Evolutionary conservation across 768 basidiomycete genomes (phyloP), one percentile per base, ranked within the genome.

Genomic region (Rhodosporidiobolus odoratus): DNA sequence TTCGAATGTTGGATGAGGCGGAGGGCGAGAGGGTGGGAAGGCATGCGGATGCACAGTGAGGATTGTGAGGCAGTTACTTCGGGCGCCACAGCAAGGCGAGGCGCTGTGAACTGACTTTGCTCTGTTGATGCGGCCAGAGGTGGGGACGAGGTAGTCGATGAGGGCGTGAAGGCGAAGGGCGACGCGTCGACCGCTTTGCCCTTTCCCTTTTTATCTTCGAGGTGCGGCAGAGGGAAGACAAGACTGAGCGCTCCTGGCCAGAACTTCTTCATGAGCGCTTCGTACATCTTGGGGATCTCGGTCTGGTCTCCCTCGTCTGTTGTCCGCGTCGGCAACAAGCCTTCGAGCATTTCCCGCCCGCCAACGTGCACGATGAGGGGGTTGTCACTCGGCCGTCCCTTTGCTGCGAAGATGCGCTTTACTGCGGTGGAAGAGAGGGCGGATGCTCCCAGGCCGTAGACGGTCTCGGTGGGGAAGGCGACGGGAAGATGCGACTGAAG

Each of bases 301-400:
- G 38, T 34, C 19, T 30, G 32, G 3, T 52, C 30, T 8, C 27
- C 40, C n/a, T 32, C n/a, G n/a, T n/a, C n/a, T n/a, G n/a, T 5
- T 43, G 1, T 16, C 12, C 45, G 79, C 19, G 84, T 78, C 0
- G 92, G 92, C 15, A 96, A 84, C 68, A 96, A 83, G 9, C 85
- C 81, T 19, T 80, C 79, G 23, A 99, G 86, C 96, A 98, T 98
- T 47, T 82, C 75, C 30, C 84, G 80, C 0, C 91, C 93, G 13
- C 92, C 92, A 69, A 99, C 86, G 80, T 99, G 96, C 34, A 97
- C 90, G 83, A 99, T 99, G 63, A 99, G 84, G 2, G 96, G 96
- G 80, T 99, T 99, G 80, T 99, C 96, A 7, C 89, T 82, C 12
- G 96, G 96, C 62, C 96, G 85, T 47, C 92, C 91, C 77, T 99